A percentile compares a stretch with the other conserved stretches of the same genome.
phyloP scores from a whole-genome alignment of 2,329 filamentous ascomycete genomes.

The Paraphoma sp. region DNA sequence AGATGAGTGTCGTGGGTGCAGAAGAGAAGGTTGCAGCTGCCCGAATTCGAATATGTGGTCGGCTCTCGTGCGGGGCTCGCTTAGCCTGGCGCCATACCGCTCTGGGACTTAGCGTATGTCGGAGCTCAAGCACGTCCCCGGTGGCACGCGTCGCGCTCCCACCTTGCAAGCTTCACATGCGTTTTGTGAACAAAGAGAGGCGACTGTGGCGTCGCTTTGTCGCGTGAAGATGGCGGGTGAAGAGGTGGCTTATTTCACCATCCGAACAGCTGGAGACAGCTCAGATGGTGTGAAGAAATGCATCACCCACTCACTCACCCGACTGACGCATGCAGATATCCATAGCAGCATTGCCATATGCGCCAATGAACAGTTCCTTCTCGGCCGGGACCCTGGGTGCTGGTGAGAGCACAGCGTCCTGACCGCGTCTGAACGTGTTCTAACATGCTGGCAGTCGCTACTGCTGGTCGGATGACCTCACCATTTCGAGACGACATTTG shows the following conservation, averaged over 20 bases:
- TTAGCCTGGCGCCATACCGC: constrained; percentile 11
- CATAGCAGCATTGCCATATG: constrained; percentile 36
- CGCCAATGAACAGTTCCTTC: constrained; percentile 44
- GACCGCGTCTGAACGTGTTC: constrained; percentile 11
- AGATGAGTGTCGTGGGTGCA: constrained; percentile 52
- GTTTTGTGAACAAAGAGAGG: neutral
- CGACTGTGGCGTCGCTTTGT: neutral
- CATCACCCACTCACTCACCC: neutral
- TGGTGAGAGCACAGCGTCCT: constrained; percentile 33
- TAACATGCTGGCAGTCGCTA: constrained; percentile 33
- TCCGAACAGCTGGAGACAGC: constrained; percentile 21
- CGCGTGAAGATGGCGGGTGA: constrained; percentile 31
- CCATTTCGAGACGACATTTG: constrained; percentile 55
- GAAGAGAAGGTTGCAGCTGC: constrained; percentile 37
- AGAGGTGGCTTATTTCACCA: constrained; percentile 35
- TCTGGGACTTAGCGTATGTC: neutral
- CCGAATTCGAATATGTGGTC: constrained; percentile 8
- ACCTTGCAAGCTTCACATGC: constrained; percentile 1
- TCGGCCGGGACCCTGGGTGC: constrained; percentile 41
- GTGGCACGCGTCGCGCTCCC: constrained; percentile 14
- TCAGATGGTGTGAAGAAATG: constrained; percentile 20
- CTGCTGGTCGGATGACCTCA: constrained; percentile 37
- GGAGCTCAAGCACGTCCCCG: constrained; percentile 2
- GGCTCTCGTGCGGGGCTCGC: constrained; percentile 28
- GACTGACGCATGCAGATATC: constrained; percentile 33